Percentiles rank a stretch among this genome's conserved stretches.
phyloP scores from a whole-genome alignment of 495 filamentous ascomycete species.

The Trichoderma orchidacearum region DNA sequence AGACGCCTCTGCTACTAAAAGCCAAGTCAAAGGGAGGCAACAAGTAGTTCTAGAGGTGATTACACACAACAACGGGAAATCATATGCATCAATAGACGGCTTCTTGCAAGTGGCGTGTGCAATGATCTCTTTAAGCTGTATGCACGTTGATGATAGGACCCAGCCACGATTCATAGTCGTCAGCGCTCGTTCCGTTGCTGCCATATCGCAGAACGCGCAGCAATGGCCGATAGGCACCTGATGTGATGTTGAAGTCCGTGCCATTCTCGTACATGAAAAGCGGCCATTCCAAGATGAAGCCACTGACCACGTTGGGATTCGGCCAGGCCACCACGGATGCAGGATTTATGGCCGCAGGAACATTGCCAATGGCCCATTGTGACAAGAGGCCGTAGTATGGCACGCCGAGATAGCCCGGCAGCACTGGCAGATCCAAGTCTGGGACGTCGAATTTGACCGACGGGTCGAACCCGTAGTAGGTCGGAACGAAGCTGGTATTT shows the following conservation, averaged over 20 bases:
- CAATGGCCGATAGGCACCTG: not conserved
- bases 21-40: too few relatives aligned
- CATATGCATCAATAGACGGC: too few relatives aligned
- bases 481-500: not conserved
- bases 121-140: not conserved
- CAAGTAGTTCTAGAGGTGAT: too few relatives aligned
- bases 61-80: too few relatives aligned
- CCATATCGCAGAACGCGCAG: not conserved
- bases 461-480: not conserved
- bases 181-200: not conserved
- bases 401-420: not conserved
- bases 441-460: not conserved
- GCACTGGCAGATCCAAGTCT: not conserved
- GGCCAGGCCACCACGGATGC: not conserved
- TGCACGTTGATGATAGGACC: not conserved
- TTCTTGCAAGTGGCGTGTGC: too few relatives aligned
- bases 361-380: not conserved
- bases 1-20: too few relatives aligned
- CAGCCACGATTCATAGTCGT: not conserved
- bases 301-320: not conserved
- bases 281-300: not conserved
- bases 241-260: not conserved
- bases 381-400: not conserved
- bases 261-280: not conserved
- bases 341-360: not conserved